phyloP scores from a whole-genome alignment of 148 eudicot genomes.

The Pouteria glomerata region DNA sequence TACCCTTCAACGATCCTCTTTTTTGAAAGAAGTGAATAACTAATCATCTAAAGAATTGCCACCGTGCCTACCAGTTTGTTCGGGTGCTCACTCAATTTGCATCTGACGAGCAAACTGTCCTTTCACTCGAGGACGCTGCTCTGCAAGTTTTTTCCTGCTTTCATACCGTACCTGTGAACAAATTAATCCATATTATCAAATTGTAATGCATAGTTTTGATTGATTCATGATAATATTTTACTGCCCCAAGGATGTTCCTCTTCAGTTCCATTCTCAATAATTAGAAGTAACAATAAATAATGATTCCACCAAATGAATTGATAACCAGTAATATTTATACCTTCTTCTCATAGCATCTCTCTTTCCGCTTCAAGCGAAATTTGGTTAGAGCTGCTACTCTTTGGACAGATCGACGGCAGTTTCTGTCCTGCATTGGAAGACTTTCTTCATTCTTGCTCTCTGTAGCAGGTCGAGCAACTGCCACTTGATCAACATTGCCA shows the following conservation, averaged over 20 bases:
- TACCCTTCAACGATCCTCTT: too few species aligned
- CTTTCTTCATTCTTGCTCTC: conserved; percentile 33
- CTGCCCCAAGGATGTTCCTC: too few species aligned
- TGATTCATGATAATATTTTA: too few species aligned
- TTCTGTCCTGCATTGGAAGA: conserved; percentile 20
- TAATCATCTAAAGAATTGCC: conserved; percentile 25
- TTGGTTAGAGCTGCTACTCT: conserved; percentile 80
- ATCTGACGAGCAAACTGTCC: conserved; percentile 92
- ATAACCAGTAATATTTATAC: conserved; percentile 25
- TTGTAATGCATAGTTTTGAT: too few species aligned
- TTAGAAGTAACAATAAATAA: background rate
- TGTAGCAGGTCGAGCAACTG: conserved; percentile 14
- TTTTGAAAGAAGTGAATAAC: conserved; percentile 4
- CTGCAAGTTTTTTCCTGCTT: conserved; percentile 88
- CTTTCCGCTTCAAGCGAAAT: conserved; percentile 86
- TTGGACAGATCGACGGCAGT: conserved; percentile 40
- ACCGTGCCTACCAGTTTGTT: conserved; percentile 27
- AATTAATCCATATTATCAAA: too few species aligned
- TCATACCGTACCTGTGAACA: conserved; percentile 76
- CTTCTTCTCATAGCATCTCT: conserved; percentile 95
- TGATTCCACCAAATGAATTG: background rate
- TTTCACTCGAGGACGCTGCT: conserved; percentile 86
- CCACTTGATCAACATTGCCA: conserved; percentile 20
- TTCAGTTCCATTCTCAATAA: too few species aligned
- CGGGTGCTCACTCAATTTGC: conserved; percentile 45